Conservation (phyloP, 306 rosid species). For the Comarum palustre region DNA sequence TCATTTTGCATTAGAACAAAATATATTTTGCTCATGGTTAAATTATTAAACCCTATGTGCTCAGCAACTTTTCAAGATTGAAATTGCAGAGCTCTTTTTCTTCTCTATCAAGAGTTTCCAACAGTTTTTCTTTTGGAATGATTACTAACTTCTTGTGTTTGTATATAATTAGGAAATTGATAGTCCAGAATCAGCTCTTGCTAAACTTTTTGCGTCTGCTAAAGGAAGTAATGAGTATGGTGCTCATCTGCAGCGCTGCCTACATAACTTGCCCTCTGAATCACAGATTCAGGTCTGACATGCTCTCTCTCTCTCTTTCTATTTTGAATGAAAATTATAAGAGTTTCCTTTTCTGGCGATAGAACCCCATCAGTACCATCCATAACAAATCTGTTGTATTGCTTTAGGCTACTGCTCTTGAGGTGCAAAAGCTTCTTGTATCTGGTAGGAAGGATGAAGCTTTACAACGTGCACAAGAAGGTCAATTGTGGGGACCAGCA, state of each 20-base stretch:
- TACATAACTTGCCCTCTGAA: slow-evolving; percentile 60
- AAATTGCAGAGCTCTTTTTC: not conserved
- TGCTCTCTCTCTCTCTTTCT: not conserved
- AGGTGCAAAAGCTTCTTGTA: slow-evolving; percentile 67
- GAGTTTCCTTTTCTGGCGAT: not conserved
- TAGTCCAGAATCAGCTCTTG: slow-evolving; percentile 57
- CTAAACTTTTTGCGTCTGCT: slow-evolving; percentile 58
- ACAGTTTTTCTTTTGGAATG: not conserved
- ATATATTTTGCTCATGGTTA: not conserved
- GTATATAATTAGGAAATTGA: slow-evolving; percentile 48
- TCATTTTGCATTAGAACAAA: not conserved
- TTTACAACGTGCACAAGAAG: slow-evolving; percentile 62
- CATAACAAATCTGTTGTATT: slow-evolving; percentile 18
- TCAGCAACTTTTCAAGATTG: not conserved
- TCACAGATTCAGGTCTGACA: slow-evolving; percentile 47
- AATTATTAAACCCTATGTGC: not conserved
- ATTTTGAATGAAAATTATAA: not conserved
- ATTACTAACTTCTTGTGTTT: slow-evolving; percentile 19
- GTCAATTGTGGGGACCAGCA: slow-evolving; percentile 84
- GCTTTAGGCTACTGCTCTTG: slow-evolving; percentile 60
- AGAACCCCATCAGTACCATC: not conserved
- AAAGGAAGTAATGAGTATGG: slow-evolving; percentile 48
- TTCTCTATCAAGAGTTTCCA: not conserved
- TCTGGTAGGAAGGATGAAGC: slow-evolving; percentile 66
- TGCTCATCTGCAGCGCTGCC: slow-evolving; percentile 35